Evolutionary conservation across 169 alveolate genomes (phyloP).

Genomic region (Eimeria necatrix): DNA sequence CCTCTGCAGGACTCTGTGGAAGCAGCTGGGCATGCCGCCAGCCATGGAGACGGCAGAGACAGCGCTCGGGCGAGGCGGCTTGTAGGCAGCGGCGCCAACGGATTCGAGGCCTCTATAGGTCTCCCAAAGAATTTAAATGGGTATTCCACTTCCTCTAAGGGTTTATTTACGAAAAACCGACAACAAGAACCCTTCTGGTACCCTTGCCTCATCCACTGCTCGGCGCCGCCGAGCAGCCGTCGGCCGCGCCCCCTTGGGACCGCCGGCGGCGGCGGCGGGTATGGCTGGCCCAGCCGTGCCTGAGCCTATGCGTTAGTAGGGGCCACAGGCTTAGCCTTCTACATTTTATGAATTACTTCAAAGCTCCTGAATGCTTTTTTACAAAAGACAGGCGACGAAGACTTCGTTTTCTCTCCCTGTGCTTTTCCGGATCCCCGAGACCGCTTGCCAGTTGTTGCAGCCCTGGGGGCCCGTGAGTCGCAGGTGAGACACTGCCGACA

Average conservation of each 20-base stretch:
- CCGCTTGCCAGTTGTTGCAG: no score
- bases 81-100: background rate
- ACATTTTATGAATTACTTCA: no score
- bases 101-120: background rate
- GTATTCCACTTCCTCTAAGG: background rate
- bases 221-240: slow-evolving; percentile 62
- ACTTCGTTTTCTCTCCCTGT: no score
- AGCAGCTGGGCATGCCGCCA: background rate
- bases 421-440: no score
- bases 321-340: background rate
- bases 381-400: no score
- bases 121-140: background rate
- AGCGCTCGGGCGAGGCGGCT: background rate
- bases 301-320: background rate
- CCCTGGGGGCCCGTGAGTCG: no score
- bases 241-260: slow-evolving; percentile 57
- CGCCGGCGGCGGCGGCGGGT: slow-evolving; percentile 16
- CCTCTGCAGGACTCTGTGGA: background rate
- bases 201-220: background rate
- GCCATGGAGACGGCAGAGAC: slow-evolving; percentile 50
- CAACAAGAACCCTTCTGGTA: background rate
- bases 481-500: no score
- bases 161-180: background rate
- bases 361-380: no score
- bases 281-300: background rate